These are phyloP conservation scores for Ceratobasidium sp. DNA, from an alignment of 1,284 basidiomycete species.

Conservation along the genomic window DNA sequence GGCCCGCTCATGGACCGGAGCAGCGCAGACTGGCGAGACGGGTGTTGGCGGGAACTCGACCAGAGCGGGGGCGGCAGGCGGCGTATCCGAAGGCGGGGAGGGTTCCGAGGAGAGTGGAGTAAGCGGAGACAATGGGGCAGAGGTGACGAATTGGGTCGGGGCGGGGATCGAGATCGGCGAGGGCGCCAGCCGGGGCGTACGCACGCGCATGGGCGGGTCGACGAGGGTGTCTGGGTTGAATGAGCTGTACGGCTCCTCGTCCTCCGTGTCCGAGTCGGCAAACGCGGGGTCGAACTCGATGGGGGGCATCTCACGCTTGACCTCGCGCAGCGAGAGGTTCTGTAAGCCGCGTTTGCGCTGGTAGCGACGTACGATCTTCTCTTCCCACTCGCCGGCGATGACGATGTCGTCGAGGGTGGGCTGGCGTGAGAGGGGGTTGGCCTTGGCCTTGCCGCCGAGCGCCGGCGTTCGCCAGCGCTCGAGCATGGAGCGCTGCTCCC, in stretches of 20 bases:
- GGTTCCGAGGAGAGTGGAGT: conserved; percentile 30
- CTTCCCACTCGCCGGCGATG: conserved; percentile 33
- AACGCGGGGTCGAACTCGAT: conserved; percentile 38
- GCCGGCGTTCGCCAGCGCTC: conserved; percentile 31
- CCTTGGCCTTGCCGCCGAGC: conserved; percentile 11
- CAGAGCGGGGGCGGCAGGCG: not conserved
- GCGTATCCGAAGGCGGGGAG: not conserved
- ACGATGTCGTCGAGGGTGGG: conserved; percentile 20
- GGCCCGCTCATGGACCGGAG: not conserved
- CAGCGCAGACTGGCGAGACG: not conserved
- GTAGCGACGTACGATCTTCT: conserved; percentile 28
- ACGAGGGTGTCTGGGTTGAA: conserved; percentile 9
- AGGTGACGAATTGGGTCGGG: conserved; percentile 3
- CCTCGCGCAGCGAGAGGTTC: conserved; percentile 25
- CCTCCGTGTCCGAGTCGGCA: conserved; percentile 38
- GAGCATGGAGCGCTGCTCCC: conserved; percentile 23
- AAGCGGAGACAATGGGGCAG: conserved; percentile 31
- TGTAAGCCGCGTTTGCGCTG: conserved; percentile 33
- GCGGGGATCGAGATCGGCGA: conserved; percentile 31
- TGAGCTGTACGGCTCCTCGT: conserved; percentile 4
- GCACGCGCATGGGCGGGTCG: conserved; percentile 25
- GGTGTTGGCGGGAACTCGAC: not conserved
- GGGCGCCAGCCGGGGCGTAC: conserved; percentile 8
- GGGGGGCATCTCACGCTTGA: conserved; percentile 35
- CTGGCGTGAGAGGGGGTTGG: conserved; percentile 33